Conservation (phyloP, 495 filamentous ascomycete species). For the Podospora conica region DNA sequence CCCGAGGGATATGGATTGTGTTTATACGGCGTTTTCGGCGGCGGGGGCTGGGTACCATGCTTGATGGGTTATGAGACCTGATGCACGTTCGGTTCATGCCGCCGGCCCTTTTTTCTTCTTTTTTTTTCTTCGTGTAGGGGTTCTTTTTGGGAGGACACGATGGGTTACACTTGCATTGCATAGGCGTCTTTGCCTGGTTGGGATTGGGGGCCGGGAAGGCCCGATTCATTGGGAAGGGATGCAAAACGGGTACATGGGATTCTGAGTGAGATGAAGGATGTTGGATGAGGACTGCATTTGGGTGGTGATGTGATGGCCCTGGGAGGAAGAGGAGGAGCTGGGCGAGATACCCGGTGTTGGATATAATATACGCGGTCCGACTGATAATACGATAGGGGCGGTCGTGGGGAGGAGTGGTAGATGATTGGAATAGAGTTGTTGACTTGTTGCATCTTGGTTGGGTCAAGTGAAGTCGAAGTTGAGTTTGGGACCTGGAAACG, state of each 20-base stretch:
- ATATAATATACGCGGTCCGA: background rate
- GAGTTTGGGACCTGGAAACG: too few species aligned
- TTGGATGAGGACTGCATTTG: background rate
- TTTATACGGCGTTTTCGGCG: conserved; percentile 14
- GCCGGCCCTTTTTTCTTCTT: too few species aligned
- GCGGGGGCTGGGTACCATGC: background rate
- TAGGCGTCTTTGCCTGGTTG: background rate
- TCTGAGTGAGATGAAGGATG: background rate
- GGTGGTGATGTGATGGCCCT: background rate
- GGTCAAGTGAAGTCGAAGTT: background rate
- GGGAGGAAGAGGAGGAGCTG: background rate
- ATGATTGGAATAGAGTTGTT: background rate
- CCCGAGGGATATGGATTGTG: conserved; percentile 24
- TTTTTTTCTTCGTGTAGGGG: too few species aligned
- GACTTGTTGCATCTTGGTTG: background rate
- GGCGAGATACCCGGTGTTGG: background rate
- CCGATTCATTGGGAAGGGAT: background rate
- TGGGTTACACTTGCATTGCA: background rate
- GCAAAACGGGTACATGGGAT: background rate
- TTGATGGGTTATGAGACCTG: background rate
- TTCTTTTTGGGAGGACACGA: background rate
- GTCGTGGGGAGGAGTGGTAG: background rate
- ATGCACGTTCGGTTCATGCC: background rate
- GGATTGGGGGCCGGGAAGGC: background rate
- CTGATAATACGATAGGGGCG: background rate